phyloP scores from a whole-genome alignment of 441 rosid genomes.

The Capsella rubella region DNA sequence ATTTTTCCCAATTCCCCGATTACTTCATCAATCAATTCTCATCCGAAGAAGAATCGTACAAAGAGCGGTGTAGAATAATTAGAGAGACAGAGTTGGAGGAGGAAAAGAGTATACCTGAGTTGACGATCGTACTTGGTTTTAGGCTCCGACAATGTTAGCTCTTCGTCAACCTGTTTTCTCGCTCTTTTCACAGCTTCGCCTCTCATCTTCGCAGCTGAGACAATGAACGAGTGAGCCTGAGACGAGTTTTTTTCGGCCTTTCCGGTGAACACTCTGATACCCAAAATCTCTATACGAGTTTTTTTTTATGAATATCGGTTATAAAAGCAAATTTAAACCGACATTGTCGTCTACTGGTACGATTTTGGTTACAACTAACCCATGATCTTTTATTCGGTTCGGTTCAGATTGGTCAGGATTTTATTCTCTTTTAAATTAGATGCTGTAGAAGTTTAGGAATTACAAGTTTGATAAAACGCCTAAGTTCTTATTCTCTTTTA shows the following conservation, averaged over 20 bases:
- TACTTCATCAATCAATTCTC: constrained; percentile 1
- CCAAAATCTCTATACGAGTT: background rate
- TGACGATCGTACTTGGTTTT: constrained; percentile 95
- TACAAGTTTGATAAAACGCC: background rate
- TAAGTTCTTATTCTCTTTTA: background rate
- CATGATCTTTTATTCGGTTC: no score
- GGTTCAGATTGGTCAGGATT: no score
- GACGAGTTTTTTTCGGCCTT: background rate
- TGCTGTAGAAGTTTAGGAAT: no score
- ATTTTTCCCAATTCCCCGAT: constrained; percentile 4
- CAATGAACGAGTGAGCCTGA: constrained; percentile 13
- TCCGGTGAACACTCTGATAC: background rate
- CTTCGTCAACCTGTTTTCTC: constrained; percentile 33
- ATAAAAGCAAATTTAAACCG: constrained; percentile 1
- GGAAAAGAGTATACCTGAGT: constrained; percentile 63
- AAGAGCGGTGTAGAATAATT: background rate
- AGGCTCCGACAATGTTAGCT: constrained; percentile 71
- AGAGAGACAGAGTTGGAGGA: constrained; percentile 1
- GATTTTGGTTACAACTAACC: background rate
- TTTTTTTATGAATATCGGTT: background rate
- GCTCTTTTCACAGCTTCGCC: constrained; percentile 34
- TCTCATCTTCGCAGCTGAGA: constrained; percentile 39
- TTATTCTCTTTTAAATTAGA: no score
- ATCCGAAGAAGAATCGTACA: background rate
- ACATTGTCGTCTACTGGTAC: background rate